Conservation (phyloP, 176 grass and related monocot species). For the Triticum dicoccoides region DNA sequence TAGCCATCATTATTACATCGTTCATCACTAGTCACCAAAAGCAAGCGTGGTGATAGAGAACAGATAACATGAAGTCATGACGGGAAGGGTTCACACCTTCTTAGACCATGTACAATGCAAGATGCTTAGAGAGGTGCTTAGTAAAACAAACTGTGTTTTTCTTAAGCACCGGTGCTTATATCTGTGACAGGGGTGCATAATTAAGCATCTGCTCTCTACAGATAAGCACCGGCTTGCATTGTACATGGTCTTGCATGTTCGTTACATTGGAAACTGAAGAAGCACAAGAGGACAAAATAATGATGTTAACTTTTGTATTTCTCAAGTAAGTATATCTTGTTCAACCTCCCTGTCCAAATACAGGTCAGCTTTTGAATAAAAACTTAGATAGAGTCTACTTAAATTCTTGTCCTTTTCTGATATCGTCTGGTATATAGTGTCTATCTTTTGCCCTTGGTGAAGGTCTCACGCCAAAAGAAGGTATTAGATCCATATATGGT, state of each 20-base stretch:
- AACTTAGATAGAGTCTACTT: background rate
- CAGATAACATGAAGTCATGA: background rate
- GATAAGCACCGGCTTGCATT: too few relatives aligned
- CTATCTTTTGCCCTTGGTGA: background rate
- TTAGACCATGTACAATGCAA: too few relatives aligned
- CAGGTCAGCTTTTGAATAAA: background rate
- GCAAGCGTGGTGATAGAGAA: background rate
- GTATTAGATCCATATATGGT: background rate
- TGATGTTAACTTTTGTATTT: background rate
- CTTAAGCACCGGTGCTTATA: too few relatives aligned
- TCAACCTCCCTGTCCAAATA: background rate
- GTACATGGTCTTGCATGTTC: too few relatives aligned
- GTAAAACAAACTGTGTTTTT: too few relatives aligned
- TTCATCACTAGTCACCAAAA: background rate
- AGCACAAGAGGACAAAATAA: constrained; percentile 10
- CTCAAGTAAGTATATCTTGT: background rate
- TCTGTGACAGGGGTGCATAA: too few relatives aligned
- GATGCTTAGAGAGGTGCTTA: too few relatives aligned
- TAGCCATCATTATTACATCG: background rate
- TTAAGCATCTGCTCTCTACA: too few relatives aligned
- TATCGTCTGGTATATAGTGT: constrained; percentile 10
- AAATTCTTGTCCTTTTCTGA: constrained; percentile 31
- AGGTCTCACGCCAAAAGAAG: background rate
- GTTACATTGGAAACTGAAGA: background rate
- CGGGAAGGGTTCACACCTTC: too few relatives aligned